These are phyloP conservation scores for Aureobasidium pullulans DNA, from an alignment of 2,329 filamentous ascomycete genomes.

Conservation along the genomic window DNA sequence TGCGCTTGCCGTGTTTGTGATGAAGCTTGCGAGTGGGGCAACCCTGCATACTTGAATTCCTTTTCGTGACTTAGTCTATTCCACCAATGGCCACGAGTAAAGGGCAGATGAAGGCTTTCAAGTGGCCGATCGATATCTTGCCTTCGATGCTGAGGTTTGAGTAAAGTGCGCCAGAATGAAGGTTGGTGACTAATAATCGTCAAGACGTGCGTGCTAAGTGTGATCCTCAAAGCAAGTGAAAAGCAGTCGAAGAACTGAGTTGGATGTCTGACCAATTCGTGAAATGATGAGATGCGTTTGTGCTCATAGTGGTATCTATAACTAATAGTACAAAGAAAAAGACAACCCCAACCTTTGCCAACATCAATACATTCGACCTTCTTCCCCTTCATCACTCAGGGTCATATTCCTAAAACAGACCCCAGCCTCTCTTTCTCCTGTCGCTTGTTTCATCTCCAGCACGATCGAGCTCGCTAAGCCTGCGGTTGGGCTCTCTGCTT, in stretches of 20 bases:
- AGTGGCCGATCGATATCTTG: too few relatives aligned
- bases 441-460: constrained; percentile 14
- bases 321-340: constrained; percentile 2
- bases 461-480: background rate
- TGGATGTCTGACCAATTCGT: too few relatives aligned
- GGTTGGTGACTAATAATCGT: too few relatives aligned
- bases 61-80: too few relatives aligned
- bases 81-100: too few relatives aligned
- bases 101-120: too few relatives aligned
- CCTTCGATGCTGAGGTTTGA: too few relatives aligned
- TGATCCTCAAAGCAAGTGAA: too few relatives aligned
- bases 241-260: too few relatives aligned
- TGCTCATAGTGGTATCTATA: constrained; percentile 13
- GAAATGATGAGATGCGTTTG: background rate
- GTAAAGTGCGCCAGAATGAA: too few relatives aligned
- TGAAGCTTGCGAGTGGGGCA: background rate
- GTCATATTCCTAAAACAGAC: constrained; percentile 24
- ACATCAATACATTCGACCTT: background rate
- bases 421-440: constrained; percentile 27
- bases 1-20: background rate
- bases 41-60: background rate
- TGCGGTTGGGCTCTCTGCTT: constrained; percentile 17
- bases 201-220: too few relatives aligned
- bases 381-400: background rate
- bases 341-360: background rate